Conservation (phyloP, 495 filamentous ascomycete species). For the Penicillium parvum region DNA sequence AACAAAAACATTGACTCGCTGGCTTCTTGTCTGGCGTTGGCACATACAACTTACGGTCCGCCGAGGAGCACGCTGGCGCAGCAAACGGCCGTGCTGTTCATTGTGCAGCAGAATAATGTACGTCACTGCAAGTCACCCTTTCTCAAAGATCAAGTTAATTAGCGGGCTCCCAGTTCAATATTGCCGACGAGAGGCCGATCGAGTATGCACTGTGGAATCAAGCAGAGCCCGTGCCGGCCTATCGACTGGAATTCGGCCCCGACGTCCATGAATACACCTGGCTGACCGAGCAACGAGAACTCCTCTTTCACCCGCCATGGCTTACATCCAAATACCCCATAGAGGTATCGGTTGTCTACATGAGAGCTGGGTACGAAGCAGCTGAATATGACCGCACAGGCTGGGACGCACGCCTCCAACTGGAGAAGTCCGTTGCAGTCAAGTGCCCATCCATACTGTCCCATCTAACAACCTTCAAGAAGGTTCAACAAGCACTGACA, state of each 20-base stretch:
- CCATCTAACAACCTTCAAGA: constrained; percentile 82
- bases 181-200: constrained; percentile 68
- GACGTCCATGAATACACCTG: constrained; percentile 57
- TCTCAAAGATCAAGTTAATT: background rate
- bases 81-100: constrained; percentile 59
- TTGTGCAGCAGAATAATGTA: constrained; percentile 68
- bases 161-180: constrained; percentile 51
- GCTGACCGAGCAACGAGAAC: constrained; percentile 53
- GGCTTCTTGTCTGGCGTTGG: constrained; percentile 58
- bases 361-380: constrained; percentile 77
- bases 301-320: constrained; percentile 68
- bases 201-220: constrained; percentile 45
- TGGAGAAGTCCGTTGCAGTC: constrained; percentile 74
- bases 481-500: constrained; percentile 80
- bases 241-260: constrained; percentile 57
- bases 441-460: constrained; percentile 81
- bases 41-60: constrained; percentile 61
- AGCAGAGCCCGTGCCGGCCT: constrained; percentile 42
- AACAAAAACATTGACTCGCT: constrained; percentile 59
- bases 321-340: constrained; percentile 40
- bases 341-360: constrained; percentile 77
- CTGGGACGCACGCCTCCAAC: constrained; percentile 55
- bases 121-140: background rate
- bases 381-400: constrained; percentile 65
- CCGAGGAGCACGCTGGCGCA: constrained; percentile 24